phyloP scores from a whole-genome alignment of 306 rosid species.

The Fagus sylvatica region DNA sequence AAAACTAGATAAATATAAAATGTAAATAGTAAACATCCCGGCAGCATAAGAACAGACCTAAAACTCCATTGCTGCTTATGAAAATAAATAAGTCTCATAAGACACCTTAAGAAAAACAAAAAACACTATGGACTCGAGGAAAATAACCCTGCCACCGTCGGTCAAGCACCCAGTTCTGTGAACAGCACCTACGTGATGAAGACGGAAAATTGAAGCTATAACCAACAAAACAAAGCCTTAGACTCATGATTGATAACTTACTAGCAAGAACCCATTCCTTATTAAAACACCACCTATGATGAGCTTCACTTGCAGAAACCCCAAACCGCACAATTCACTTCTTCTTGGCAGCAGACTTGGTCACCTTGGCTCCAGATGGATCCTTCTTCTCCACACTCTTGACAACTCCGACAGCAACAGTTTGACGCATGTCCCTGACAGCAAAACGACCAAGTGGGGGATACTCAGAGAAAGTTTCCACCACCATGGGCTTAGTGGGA shows the following conservation, averaged over 20 bases:
- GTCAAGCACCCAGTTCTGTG: constrained; percentile 77
- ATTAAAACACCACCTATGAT: neutral
- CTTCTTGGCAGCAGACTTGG: constrained; percentile 73
- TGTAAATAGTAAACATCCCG: neutral
- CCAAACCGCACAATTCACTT: constrained; percentile 57
- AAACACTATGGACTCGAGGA: neutral
- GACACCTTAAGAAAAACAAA: neutral
- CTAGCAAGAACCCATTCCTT: constrained; percentile 29
- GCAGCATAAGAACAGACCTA: constrained; percentile 2
- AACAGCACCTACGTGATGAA: constrained; percentile 29
- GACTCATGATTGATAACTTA: neutral
- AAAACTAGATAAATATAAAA: neutral
- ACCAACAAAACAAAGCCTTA: neutral
- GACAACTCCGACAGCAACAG: constrained; percentile 92
- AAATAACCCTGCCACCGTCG: constrained; percentile 39
- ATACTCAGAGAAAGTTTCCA: constrained; percentile 74
- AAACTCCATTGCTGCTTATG: constrained; percentile 19
- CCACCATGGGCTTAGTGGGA: constrained; percentile 92
- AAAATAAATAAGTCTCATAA: neutral
- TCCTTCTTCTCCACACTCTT: constrained; percentile 94
- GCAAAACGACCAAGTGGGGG: constrained; percentile 94
- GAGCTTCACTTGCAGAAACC: neutral
- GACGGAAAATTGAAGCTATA: constrained; percentile 30
- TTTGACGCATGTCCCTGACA: constrained; percentile 93
- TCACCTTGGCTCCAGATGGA: constrained; percentile 66